Conservation (phyloP, 495 filamentous ascomycete species). For the Letharia columbiana region DNA sequence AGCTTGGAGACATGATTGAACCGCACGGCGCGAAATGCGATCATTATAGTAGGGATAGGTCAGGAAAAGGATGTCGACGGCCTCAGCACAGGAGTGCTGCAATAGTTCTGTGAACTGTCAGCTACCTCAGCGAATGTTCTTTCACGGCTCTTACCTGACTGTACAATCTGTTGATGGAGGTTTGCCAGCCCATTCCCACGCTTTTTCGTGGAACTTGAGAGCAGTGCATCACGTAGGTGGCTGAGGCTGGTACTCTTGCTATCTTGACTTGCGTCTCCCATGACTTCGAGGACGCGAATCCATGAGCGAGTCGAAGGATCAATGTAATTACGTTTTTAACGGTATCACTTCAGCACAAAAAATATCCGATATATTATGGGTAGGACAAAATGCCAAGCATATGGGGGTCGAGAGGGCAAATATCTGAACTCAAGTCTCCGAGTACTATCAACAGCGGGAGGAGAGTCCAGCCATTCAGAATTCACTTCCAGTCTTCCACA, state of each 20-base stretch:
- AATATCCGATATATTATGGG: neutral
- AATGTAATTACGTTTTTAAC: neutral
- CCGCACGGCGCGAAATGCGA: conserved; percentile 70
- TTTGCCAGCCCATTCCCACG: conserved; percentile 37
- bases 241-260: conserved; percentile 7
- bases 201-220: conserved; percentile 40
- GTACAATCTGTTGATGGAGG: conserved; percentile 36
- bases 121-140: neutral
- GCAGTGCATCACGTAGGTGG: conserved; percentile 13
- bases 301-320: neutral
- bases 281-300: neutral
- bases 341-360: neutral
- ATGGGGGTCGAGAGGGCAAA: no score
- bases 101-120: conserved; percentile 28
- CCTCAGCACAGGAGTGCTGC: conserved; percentile 29
- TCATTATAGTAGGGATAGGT: conserved; percentile 85
- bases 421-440: no score
- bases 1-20: conserved; percentile 62
- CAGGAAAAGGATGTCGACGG: conserved; percentile 67
- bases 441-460: neutral
- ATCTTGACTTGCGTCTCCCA: conserved; percentile 10
- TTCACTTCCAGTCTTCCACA: neutral
- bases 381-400: conserved; percentile 2
- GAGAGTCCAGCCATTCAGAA: neutral
- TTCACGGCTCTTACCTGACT: conserved; percentile 31